A percentile compares a stretch with the other conserved stretches of the same genome.
Evolutionary conservation across 495 filamentous ascomycete species (phyloP).

Genomic region (Penicillium fimorum): DNA sequence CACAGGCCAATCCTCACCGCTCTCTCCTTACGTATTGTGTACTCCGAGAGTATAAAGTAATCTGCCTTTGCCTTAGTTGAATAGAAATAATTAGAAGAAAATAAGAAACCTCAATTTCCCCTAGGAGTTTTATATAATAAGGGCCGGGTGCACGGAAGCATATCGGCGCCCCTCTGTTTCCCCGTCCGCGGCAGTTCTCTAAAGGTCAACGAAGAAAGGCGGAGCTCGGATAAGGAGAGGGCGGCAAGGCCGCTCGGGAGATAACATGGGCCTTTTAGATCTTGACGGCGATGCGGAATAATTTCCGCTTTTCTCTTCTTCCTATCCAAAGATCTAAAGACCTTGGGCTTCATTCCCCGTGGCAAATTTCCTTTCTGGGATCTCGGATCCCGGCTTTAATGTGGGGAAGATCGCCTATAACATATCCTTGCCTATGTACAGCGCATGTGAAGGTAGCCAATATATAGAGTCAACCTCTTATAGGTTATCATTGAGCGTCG

Average conservation of each 20-base stretch:
- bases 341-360: neutral
- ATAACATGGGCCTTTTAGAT: neutral
- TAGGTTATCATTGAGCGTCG: neutral
- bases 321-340: no score
- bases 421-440: neutral
- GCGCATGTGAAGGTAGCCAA: no score
- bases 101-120: neutral
- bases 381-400: neutral
- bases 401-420: slow-evolving; percentile 3
- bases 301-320: neutral
- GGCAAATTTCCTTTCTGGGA: neutral
- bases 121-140: neutral
- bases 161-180: neutral
- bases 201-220: neutral
- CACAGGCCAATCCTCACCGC: slow-evolving; percentile 8
- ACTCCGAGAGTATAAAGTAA: neutral
- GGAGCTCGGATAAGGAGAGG: slow-evolving; percentile 9
- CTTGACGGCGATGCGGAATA: neutral
- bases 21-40: slow-evolving; percentile 1
- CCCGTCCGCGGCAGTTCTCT: neutral
- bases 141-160: neutral
- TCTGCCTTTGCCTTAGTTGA: no score
- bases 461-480: neutral
- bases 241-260: slow-evolving; percentile 6
- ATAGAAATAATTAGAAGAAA: neutral